Evolutionary conservation across 768 basidiomycete species (phyloP).

Genomic region (Solioccasus polychromus): DNA sequence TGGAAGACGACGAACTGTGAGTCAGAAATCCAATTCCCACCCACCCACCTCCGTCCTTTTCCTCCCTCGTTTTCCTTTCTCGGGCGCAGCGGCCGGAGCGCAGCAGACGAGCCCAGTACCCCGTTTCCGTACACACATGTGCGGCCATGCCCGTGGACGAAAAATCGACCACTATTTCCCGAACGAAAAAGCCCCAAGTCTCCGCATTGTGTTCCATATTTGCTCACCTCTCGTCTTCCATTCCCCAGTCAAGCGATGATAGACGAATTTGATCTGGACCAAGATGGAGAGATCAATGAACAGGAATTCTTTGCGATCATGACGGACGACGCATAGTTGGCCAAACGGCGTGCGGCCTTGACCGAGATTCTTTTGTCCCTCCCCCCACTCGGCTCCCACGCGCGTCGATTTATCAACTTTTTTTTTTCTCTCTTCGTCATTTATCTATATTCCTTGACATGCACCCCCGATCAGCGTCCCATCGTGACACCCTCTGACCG

Average conservation of each 20-base stretch:
- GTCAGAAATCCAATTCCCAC: too few species aligned
- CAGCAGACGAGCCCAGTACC: conserved; percentile 28
- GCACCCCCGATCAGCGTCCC: conserved; percentile 20
- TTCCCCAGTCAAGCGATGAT: conserved; percentile 94
- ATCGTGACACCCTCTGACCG: too few species aligned
- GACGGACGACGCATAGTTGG: conserved; percentile 76
- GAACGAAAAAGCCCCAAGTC: conserved; percentile 6
- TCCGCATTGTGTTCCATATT: conserved; percentile 18
- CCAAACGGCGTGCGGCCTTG: neutral
- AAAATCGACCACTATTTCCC: conserved; percentile 28
- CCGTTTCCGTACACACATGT: conserved; percentile 27
- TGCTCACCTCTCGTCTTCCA: conserved; percentile 31
- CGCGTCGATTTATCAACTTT: conserved; percentile 11
- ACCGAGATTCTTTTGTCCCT: too few species aligned
- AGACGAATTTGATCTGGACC: conserved; percentile 98
- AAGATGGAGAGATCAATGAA: conserved; percentile 96
- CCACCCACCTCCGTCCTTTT: neutral
- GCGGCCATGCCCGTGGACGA: too few species aligned
- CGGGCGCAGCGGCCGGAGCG: conserved; percentile 16
- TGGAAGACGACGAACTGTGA: conserved; percentile 96
- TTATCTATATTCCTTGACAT: conserved; percentile 17
- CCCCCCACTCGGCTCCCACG: conserved; percentile 1
- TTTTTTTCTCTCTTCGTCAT: too few species aligned
- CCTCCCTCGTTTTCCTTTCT: conserved; percentile 3
- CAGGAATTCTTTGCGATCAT: conserved; percentile 97